Base-by-base conservation (phyloP, 164 flowering plant genomes). In the Saururus chinensis region DNA sequence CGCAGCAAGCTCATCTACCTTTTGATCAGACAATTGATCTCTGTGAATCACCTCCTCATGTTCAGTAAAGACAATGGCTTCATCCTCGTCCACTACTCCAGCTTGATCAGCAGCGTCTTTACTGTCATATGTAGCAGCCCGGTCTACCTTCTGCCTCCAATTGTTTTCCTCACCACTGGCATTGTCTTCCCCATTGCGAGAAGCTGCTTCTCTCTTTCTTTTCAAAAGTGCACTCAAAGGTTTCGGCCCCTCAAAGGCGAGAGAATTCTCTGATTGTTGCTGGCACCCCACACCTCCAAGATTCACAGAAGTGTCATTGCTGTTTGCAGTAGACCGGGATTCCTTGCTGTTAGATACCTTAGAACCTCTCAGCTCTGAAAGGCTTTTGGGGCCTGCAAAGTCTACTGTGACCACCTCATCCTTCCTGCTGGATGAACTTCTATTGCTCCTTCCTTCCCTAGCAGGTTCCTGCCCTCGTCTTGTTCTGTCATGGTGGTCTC, bases 171-270 rank as follows among this genome's bases (percentile, higher is more conserved):
- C 79, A 54, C 55, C 65, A 62, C 61, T 61, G 7, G 37, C 56
- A 40, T 68, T 68, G 60, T 60, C 58, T 41, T 40, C 40, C 55
- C 60, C 70, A 68, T 64, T 65, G 19, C 62, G 78, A 21, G 77
- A 75, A 55, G 55, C 73, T 26, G 71, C 73, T 62, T 57, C 78
- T 76, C 92, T 82, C 73, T 92, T 92, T 51, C 84, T 79, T 77
- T 89, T 92, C 66, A 92, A 65, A 78, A 92, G 84, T 72, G 71
- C 88, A 58, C 85, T 76, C 1, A 89, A 77, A 64, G 96, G 87
- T 75, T 83, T 84, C 22, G 98, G 98, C 26, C 95, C 96, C 64
- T 85, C 91, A 73, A 92, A 89, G 1, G 84, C 71, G 49, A 79
- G 59, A 68, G 72, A 76, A 49, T 59, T 76, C n/a, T 77, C 86